Evolutionary conservation across 345 rosid genomes (phyloP), one percentile per base, ranked within the genome.

Genomic region (Turnera subulata): DNA sequence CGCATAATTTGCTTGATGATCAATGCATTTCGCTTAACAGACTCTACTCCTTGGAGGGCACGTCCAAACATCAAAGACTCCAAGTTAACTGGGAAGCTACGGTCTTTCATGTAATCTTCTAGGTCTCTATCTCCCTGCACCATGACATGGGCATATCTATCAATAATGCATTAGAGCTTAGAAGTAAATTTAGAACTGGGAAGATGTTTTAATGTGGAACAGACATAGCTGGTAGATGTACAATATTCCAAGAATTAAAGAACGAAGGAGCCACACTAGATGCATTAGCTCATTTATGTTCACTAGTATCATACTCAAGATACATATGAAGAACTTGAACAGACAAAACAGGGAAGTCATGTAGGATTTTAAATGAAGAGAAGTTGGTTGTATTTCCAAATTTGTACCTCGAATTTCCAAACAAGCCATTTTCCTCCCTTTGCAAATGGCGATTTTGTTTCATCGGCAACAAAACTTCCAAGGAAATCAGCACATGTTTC

Each of bases 361-460:
- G n/a, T n/a, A n/a, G n/a, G n/a, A n/a, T n/a, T n/a, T n/a, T n/a
- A n/a, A 29, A 29, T 29, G 35, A 29, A 3, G 8, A 8, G 8
- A 14, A 23, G 53, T 21, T 23, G 12, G n/a, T n/a, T n/a, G n/a
- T n/a, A n/a, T n/a, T 39, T 46, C 44, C 6, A 2, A 47, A 1
- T 23, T 20, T 37, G 16, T 68, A 91, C 96, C 96, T 93, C 99
- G 68, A 86, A 93, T 78, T 80, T 93, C 99, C 99, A 93, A 43
- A 93, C 97, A 26, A 93, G 99, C 97, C 99, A 93, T 68, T 86
- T 93, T 25, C 82, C 99, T 56, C 94, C 96, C 73, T 81, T 84
- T 0, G 80, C 78, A 64, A 76, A 91, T 50, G 66, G 76, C 4
- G 84, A 67, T 58, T 67, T 82, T 46, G 91, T 86, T 72, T 62